Evolutionary conservation across 2,329 filamentous ascomycete genomes (phyloP).

Genomic region (Fonsecaea pugnacius): DNA sequence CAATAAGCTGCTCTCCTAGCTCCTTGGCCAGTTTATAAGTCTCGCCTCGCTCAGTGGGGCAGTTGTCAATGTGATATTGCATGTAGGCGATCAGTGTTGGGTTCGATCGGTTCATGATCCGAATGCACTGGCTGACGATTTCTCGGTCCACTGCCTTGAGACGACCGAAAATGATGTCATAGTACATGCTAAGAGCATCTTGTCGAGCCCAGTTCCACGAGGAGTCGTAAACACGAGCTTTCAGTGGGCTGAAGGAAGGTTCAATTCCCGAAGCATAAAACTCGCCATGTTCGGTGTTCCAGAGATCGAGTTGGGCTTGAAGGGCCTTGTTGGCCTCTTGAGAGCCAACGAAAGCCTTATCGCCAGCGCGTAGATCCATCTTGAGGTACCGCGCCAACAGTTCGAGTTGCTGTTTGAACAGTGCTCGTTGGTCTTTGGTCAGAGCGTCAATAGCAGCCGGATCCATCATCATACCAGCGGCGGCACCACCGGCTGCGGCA

Average conservation of each 20-base stretch:
- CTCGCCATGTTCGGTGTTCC: slow-evolving; percentile 93
- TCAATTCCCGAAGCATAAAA: slow-evolving; percentile 95
- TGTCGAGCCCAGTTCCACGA: slow-evolving; percentile 99
- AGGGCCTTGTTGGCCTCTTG: slow-evolving; percentile 85
- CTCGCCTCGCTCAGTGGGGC: slow-evolving; percentile 92
- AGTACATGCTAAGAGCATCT: slow-evolving; percentile 98
- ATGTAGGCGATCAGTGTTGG: slow-evolving; percentile 96
- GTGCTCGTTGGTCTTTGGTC: slow-evolving; percentile 91
- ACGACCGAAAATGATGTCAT: slow-evolving; percentile 96
- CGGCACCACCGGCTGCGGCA: slow-evolving; percentile 68
- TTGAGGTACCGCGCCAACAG: slow-evolving; percentile 94
- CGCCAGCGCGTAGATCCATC: slow-evolving; percentile 93
- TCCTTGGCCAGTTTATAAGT: slow-evolving; percentile 98
- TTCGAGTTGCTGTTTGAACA: slow-evolving; percentile 99
- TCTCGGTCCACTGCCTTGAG: slow-evolving; percentile 92
- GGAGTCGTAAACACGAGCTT: slow-evolving; percentile 95
- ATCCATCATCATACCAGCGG: slow-evolving; percentile 98
- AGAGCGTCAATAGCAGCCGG: slow-evolving; percentile 94
- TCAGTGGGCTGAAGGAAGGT: slow-evolving; percentile 88
- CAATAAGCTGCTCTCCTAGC: slow-evolving; percentile 88
- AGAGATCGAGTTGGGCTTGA: slow-evolving; percentile 91
- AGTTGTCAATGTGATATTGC: slow-evolving; percentile 99
- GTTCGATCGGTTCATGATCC: slow-evolving; percentile 99
- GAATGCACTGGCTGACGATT: slow-evolving; percentile 97
- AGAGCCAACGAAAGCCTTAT: slow-evolving; percentile 85